phyloP scores from a whole-genome alignment of 441 rosid genomes.

The Theobroma grandiflorum region DNA sequence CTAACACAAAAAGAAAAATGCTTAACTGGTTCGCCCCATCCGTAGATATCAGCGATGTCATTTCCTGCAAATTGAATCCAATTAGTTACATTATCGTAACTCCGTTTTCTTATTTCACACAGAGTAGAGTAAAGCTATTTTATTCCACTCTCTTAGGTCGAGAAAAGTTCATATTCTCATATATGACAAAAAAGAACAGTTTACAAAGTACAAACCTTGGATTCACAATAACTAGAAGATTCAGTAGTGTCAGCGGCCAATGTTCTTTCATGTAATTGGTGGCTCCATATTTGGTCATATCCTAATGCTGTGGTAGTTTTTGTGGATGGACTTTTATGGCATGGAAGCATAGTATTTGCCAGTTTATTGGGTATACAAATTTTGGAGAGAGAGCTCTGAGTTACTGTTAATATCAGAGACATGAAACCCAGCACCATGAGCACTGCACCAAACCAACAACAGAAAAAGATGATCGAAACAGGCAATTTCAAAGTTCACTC shows the following conservation, averaged over 20 bases:
- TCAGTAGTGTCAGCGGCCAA: constrained; percentile 20
- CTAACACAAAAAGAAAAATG: constrained; percentile 68
- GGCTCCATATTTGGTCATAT: neutral
- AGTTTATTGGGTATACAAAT: constrained; percentile 57
- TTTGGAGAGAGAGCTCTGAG: constrained; percentile 50
- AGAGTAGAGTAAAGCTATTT: no score
- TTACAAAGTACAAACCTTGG: constrained; percentile 47
- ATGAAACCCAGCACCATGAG: constrained; percentile 72
- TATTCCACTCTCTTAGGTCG: no score
- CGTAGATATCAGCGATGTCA: constrained; percentile 55
- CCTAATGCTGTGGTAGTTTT: constrained; percentile 33
- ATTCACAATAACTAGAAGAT: constrained; percentile 38
- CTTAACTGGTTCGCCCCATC: constrained; percentile 68
- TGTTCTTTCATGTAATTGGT: constrained; percentile 30
- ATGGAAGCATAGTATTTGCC: constrained; percentile 65
- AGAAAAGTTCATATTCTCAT: no score
- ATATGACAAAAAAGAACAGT: no score
- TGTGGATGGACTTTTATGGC: constrained; percentile 22
- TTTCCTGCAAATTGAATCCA: constrained; percentile 44
- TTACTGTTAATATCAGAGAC: constrained; percentile 64
- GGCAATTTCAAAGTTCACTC: no score
- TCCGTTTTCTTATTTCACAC: neutral
- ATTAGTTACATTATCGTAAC: neutral
- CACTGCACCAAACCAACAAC: constrained; percentile 42
- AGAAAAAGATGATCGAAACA: neutral